Base-by-base conservation (phyloP, 768 basidiomycete genomes). In the Naganishia antarctica region DNA sequence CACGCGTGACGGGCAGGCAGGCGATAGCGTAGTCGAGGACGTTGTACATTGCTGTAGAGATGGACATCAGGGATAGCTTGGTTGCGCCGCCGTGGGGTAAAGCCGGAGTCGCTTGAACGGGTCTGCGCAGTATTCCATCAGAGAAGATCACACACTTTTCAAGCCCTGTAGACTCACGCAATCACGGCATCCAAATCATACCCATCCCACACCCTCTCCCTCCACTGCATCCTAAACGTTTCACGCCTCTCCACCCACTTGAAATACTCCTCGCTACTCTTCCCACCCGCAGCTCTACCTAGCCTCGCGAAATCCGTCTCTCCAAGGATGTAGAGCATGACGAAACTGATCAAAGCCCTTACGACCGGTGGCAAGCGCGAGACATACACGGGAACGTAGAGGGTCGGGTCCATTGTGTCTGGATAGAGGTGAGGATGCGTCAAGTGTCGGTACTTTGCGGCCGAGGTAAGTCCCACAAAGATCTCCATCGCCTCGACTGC, bases 1-100 rank as follows among this genome's bases (percentile, higher is more conserved):
- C 59, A 18, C 59, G 58, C 40, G 64, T 28, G 65, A 71, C 11
- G 71, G 75, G 63, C 69, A 72, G 25, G 70, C 68, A 29, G 40
- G 62, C 66, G 21, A 68, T 60, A 1, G 73, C 72, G 41, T 71
- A 73, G 49, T 76, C 72, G 44, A 72, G 62, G 6, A 72, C 51
- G 63, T 76, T 76, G 63, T 62, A 75, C 44, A 75, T 60, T 0
- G 65, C 63, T 15, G 74, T 74, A 51, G 71, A 72, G 6, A 79
- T 60, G 51, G 46, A 46, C 13, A 62, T 18, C 25, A 51, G 40
- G 16, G 62, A 63, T 3, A 63, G 26, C 34, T 63, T 63, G 9
- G 15, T 40, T 1, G 40, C 44, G 21, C 49, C 62, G 4, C 43
- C 43, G 51, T 63, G 49, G 2, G 62, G 62, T 18, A 63, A 26